Percentiles rank a stretch among this genome's conserved stretches.
phyloP scores from a whole-genome alignment of 805 yeast species.

The Cyberlindnera suaveolens region DNA sequence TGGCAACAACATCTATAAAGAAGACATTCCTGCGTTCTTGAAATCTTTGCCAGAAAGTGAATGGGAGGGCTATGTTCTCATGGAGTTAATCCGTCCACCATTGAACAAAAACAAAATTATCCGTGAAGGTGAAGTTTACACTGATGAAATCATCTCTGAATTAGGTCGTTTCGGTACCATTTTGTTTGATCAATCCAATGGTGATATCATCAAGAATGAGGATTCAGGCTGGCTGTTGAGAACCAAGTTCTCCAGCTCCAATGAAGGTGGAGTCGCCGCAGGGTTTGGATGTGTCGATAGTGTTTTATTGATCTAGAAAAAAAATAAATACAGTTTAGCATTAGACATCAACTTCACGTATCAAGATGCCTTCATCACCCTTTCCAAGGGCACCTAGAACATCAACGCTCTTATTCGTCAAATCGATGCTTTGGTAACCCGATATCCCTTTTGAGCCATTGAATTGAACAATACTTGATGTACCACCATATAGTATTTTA shows the following conservation, averaged over 20 bases:
- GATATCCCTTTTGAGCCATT: constrained; percentile 28
- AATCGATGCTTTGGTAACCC: constrained; percentile 29
- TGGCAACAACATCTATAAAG: constrained; percentile 88
- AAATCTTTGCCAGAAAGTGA: constrained; percentile 51
- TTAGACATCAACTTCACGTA: constrained; percentile 45
- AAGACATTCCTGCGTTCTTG: constrained; percentile 75
- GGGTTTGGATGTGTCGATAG: constrained; percentile 97
- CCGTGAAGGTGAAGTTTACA: constrained; percentile 52
- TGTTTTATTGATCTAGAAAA: constrained; percentile 39
- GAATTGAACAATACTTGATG: constrained; percentile 51
- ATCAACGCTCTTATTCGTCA: constrained; percentile 43
- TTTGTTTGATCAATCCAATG: constrained; percentile 60
- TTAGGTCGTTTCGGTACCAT: constrained; percentile 86
- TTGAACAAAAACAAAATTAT: constrained; percentile 61
- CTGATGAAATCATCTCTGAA: constrained; percentile 83
- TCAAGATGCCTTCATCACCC: constrained; percentile 58
- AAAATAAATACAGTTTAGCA: neutral
- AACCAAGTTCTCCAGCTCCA: constrained; percentile 78
- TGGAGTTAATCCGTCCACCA: constrained; percentile 88
- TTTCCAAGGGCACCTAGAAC: constrained; percentile 53
- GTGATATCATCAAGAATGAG: constrained; percentile 53
- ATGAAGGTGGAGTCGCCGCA: constrained; percentile 99
- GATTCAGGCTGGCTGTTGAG: constrained; percentile 82
- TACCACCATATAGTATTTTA: constrained; percentile 61
- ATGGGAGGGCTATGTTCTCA: constrained; percentile 88